Evolutionary conservation across 116 monocot species (phyloP).

Genomic region (Posidonia oceanica): DNA sequence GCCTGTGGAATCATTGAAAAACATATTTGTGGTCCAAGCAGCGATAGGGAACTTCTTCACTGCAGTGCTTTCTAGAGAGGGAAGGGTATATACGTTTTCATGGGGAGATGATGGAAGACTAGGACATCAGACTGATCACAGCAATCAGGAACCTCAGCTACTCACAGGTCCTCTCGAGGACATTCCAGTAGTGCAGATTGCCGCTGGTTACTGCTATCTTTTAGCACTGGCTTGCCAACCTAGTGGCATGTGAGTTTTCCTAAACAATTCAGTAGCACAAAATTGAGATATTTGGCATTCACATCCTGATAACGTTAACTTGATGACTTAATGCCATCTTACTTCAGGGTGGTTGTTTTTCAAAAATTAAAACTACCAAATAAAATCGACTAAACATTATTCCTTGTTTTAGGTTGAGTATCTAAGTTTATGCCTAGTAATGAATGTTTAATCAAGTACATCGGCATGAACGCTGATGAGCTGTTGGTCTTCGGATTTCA

Average conservation of each 20-base stretch:
- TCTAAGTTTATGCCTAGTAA: neutral
- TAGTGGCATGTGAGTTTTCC: slow-evolving; percentile 72
- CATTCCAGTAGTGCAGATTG: slow-evolving; percentile 89
- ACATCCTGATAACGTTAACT: too few relatives aligned
- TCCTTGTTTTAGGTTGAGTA: neutral
- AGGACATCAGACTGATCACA: slow-evolving; percentile 75
- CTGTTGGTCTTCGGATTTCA: too few relatives aligned
- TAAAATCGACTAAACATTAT: too few relatives aligned
- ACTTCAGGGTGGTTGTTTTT: too few relatives aligned
- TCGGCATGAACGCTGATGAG: too few relatives aligned
- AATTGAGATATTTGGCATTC: too few relatives aligned
- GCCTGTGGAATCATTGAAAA: slow-evolving; percentile 62
- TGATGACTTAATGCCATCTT: too few relatives aligned
- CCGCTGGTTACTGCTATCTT: slow-evolving; percentile 95
- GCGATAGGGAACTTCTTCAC: slow-evolving; percentile 93
- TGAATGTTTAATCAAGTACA: too few relatives aligned
- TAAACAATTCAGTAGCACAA: neutral
- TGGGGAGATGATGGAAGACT: slow-evolving; percentile 77
- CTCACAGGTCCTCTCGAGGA: slow-evolving; percentile 67
- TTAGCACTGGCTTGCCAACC: slow-evolving; percentile 74
- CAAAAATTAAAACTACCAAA: too few relatives aligned
- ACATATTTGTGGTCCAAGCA: slow-evolving; percentile 76
- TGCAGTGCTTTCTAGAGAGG: slow-evolving; percentile 88
- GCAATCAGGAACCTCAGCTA: slow-evolving; percentile 60
- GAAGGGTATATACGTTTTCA: slow-evolving; percentile 84